phyloP scores from a whole-genome alignment of 1,139 yeast species.

The Debaryomyces psychrophilus region DNA sequence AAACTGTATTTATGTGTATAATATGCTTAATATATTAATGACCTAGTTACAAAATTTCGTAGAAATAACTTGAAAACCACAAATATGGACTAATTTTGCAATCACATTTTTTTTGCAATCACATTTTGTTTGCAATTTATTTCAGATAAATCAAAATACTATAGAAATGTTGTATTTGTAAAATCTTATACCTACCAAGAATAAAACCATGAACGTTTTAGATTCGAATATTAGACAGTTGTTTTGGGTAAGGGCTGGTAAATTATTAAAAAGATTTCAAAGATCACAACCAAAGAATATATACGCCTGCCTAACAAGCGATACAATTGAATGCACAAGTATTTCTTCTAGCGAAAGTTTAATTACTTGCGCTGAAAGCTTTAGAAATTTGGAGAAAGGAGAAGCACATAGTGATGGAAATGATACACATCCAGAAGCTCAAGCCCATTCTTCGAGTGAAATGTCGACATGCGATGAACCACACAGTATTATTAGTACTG shows the following conservation, averaged over 20 bases:
- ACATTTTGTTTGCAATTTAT: neutral
- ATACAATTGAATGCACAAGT: neutral
- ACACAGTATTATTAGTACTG: neutral
- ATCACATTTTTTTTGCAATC: neutral
- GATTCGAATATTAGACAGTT: neutral
- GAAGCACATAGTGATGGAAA: neutral
- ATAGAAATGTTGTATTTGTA: neutral
- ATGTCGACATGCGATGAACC: neutral
- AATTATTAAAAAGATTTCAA: slow-evolving; percentile 1
- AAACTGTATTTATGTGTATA: neutral
- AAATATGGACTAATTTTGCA: neutral
- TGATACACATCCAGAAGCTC: neutral
- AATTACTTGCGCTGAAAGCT: slow-evolving; percentile 3
- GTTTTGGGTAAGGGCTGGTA: neutral
- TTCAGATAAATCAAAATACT: neutral
- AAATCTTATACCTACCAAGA: no score
- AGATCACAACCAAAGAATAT: neutral
- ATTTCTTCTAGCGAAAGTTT: slow-evolving; percentile 5
- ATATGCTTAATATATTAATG: neutral
- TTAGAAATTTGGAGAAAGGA: neutral
- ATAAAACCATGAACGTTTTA: neutral
- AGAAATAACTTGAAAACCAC: neutral
- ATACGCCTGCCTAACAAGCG: neutral
- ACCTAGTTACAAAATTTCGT: neutral
- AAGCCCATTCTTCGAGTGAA: neutral